Evolutionary conservation across 2,329 filamentous ascomycete genomes (phyloP), one percentile per base, ranked within the genome.

Genomic region (Aspergillus nomiae): DNA sequence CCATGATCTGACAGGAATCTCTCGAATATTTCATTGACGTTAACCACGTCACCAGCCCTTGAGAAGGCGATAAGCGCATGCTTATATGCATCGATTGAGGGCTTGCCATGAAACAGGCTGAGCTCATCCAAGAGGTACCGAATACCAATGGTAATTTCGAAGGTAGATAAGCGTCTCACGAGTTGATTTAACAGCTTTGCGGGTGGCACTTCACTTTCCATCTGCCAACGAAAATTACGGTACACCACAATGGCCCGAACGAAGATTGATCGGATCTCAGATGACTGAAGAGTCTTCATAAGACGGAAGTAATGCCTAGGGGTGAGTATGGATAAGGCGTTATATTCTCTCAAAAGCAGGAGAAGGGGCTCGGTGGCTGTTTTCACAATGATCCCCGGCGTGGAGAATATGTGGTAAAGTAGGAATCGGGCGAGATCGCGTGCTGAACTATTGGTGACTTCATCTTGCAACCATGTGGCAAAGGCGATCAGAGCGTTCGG

Each of bases 1-100:
- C 78, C 78, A 65, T 82, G 71, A 36, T 77, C 71, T 36, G 65
- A 63, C n/a, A 77, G 60, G 28, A 77, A 79, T 45, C 78, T 76
- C 10, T 81, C 68, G 64, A 85, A 85, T 9, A 85, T 61, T 38
- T 74, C 70, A 46, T 81, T 69, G 34, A 85, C 80, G 24, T 77
- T 78, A 28, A 69, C 67, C 16, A 78, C 76, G 65, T 86, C 80
- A 30, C 84, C 84, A 59, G 78, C 75, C 45, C 73, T 71, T 41
- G 85, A 80, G 68, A 83, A 82, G 12, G 76, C 77, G 10, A 70
- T 72, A 46, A 84, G 72, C 4, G 75, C 74, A 14, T 65, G 57
- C 58, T 73, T 75, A 63, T 81, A 83, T 24, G 72, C 73, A 36
- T 67, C 58, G 5, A 67, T 48, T 10, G 76, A 67, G 19, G 78